Conservation (phyloP, 2,329 filamentous ascomycete genomes). For the Colletotrichum liaoningense region DNA sequence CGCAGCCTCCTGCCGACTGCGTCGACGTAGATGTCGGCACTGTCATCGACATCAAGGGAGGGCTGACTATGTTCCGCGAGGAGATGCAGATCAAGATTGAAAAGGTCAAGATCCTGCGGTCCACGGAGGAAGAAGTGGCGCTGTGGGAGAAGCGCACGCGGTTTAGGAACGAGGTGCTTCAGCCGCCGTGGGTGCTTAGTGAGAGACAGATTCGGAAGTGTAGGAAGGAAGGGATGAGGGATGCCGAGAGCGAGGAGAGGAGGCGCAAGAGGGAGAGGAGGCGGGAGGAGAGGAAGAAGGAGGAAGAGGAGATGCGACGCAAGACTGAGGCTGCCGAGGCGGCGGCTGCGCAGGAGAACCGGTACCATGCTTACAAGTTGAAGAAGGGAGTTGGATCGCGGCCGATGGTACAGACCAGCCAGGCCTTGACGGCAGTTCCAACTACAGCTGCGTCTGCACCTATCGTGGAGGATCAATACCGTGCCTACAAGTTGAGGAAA, state of each 20-base stretch:
- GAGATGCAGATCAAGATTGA: constrained; percentile 64
- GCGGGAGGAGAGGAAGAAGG: background rate
- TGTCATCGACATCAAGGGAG: constrained; percentile 69
- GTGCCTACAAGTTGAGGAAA: constrained; percentile 1
- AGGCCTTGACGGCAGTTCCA: too few species aligned
- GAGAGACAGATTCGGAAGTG: constrained; percentile 61
- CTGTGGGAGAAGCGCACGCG: constrained; percentile 67
- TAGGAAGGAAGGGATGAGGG: constrained; percentile 46
- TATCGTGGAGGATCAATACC: background rate
- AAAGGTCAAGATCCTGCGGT: constrained; percentile 58
- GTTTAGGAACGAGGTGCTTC: constrained; percentile 63
- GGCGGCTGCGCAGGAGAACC: background rate
- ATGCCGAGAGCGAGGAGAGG: constrained; percentile 47
- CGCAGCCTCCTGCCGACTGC: constrained; percentile 36
- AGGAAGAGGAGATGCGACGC: constrained; percentile 17
- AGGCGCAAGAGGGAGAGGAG: constrained; percentile 23
- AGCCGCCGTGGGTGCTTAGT: constrained; percentile 65
- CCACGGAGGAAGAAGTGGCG: constrained; percentile 67
- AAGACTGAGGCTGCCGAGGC: background rate
- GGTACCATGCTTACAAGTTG: background rate
- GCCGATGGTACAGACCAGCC: background rate
- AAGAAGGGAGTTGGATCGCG: background rate
- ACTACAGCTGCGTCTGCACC: background rate
- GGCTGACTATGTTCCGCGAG: constrained; percentile 58
- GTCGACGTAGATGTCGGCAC: constrained; percentile 60